Conservation (phyloP, 495 filamentous ascomycete genomes). For the Immersiella caudata region DNA sequence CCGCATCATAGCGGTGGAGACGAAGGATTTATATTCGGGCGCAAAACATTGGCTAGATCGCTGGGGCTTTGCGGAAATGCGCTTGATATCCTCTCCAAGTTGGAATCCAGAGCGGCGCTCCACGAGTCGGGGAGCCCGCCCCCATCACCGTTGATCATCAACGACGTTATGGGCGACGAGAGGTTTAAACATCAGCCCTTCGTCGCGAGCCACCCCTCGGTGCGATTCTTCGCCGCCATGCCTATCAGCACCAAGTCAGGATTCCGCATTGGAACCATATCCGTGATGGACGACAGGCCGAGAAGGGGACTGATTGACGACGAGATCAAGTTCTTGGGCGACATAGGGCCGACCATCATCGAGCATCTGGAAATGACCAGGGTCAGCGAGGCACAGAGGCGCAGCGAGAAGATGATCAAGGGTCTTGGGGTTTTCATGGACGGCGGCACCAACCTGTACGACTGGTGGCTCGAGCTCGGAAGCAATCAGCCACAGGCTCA, state of each 20-base stretch:
- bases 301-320: conserved; percentile 8
- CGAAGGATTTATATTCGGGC: conserved; percentile 21
- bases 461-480: conserved; percentile 38
- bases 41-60: conserved; percentile 22
- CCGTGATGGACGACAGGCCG: conserved; percentile 24
- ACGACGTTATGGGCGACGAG: conserved; percentile 22
- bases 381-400: conserved; percentile 31
- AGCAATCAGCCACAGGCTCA: neutral
- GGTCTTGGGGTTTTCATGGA: conserved; percentile 44
- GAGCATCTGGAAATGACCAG: conserved; percentile 42
- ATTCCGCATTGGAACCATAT: conserved; percentile 26
- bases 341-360: conserved; percentile 43
- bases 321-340: conserved; percentile 34
- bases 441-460: conserved; percentile 35
- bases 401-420: conserved; percentile 44
- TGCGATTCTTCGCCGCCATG: conserved; percentile 26
- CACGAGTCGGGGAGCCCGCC: conserved; percentile 9
- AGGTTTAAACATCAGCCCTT: conserved; percentile 24
- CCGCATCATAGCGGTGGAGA: conserved; percentile 14
- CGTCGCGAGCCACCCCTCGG: conserved; percentile 23
- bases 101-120: neutral
- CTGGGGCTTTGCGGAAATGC: conserved; percentile 25
- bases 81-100: conserved; percentile 17
- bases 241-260: conserved; percentile 25
- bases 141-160: conserved; percentile 23